Evolutionary conservation across 163 green algal species (phyloP).

Genomic region (Scenedesmus sp.): DNA sequence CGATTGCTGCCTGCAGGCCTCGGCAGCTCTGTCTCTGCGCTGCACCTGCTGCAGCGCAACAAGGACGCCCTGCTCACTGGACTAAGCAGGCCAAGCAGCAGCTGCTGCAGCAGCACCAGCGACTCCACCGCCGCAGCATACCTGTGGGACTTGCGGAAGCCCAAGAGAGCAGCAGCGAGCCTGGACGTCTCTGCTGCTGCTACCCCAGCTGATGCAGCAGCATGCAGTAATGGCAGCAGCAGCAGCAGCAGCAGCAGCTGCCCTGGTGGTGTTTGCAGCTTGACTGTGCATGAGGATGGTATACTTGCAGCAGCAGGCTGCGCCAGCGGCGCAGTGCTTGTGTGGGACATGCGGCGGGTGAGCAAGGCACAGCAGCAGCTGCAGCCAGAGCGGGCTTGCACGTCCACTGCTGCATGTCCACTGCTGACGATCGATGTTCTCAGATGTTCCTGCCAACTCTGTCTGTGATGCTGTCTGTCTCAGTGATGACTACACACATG

Average conservation of each 20-base stretch:
- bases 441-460: no score
- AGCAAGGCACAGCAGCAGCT: background rate
- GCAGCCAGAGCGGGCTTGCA: no score
- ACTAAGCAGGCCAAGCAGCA: background rate
- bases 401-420: no score
- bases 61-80: conserved; percentile 6
- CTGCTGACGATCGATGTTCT: no score
- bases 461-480: no score
- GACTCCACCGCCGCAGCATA: background rate
- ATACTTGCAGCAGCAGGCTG: conserved; percentile 33
- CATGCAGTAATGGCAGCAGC: background rate
- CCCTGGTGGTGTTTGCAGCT: background rate
- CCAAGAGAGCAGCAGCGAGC: background rate
- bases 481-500: no score
- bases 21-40: background rate
- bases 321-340: background rate
- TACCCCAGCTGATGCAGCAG: background rate
- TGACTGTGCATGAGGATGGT: conserved; percentile 33
- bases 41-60: conserved; percentile 35
- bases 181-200: background rate
- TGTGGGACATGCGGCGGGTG: conserved; percentile 45
- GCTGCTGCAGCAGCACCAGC: background rate
- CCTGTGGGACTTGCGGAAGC: conserved; percentile 26
- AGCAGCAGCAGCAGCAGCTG: background rate
- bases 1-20: conserved; percentile 13